Evolutionary conservation across 805 yeast species (phyloP).

Genomic region (Candida rishiriensis): DNA sequence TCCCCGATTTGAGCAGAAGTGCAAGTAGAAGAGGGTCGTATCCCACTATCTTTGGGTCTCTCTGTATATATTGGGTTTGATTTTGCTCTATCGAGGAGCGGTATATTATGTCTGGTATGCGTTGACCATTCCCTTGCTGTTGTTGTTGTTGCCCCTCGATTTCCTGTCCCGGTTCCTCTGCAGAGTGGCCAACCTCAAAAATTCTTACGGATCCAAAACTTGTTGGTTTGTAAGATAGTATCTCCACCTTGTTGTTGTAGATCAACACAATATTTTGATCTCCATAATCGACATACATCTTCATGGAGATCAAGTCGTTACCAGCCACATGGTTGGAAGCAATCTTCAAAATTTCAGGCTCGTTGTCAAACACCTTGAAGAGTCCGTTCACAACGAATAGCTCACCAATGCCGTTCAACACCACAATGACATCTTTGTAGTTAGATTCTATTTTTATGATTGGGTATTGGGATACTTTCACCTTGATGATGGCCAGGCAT

Average conservation of each 20-base stretch:
- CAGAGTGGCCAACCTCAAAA: conserved; percentile 6
- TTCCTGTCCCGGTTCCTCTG: not conserved
- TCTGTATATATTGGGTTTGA: conserved; percentile 6
- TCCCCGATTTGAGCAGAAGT: conserved; percentile 35
- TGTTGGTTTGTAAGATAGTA: conserved; percentile 16
- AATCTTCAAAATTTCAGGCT: conserved; percentile 5
- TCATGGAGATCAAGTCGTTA: conserved; percentile 9
- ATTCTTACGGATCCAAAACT: conserved; percentile 4
- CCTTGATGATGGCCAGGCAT: conserved; percentile 7
- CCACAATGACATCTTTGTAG: conserved; percentile 24
- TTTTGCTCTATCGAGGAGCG: conserved; percentile 23
- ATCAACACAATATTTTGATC: conserved; percentile 21
- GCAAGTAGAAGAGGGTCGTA: conserved; percentile 27
- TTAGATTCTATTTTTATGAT: conserved; percentile 26
- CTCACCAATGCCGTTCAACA: conserved; percentile 20
- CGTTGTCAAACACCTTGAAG: conserved; percentile 12
- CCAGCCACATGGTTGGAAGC: not conserved
- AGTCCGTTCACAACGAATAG: conserved; percentile 18
- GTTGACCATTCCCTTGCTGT: conserved; percentile 1
- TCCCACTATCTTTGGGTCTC: conserved; percentile 23
- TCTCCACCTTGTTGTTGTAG: conserved; percentile 13
- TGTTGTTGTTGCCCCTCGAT: not conserved
- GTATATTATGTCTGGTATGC: conserved; percentile 10
- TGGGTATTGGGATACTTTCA: conserved; percentile 11
- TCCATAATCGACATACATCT: conserved; percentile 30